phyloP scores from a whole-genome alignment of 2,329 filamentous ascomycete species.

The Scytalidium lignicola region DNA sequence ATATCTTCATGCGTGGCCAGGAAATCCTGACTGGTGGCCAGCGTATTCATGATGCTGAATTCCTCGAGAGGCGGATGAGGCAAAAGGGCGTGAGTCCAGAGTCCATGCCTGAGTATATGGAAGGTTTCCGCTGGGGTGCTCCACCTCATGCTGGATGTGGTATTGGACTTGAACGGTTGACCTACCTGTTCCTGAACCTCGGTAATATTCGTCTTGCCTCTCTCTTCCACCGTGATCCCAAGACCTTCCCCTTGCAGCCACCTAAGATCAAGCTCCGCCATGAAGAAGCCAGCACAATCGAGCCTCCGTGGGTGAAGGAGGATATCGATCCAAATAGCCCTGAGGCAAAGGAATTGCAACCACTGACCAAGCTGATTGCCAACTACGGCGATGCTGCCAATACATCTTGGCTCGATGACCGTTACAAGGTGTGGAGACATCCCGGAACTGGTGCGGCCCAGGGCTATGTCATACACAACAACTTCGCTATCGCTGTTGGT shows the following conservation, averaged over 20 bases:
- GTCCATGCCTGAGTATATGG: conserved; percentile 87
- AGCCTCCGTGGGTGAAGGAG: conserved; percentile 54
- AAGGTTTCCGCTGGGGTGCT: conserved; percentile 81
- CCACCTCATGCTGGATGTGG: conserved; percentile 88
- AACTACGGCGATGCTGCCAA: conserved; percentile 95
- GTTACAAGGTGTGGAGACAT: conserved; percentile 85
- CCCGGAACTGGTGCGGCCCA: conserved; percentile 73
- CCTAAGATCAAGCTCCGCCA: conserved; percentile 65
- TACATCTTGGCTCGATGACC: conserved; percentile 87
- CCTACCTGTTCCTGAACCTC: conserved; percentile 80
- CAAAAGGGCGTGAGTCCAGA: conserved; percentile 69
- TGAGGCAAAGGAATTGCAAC: conserved; percentile 56
- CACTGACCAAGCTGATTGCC: conserved; percentile 81
- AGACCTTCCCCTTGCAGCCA: conserved; percentile 70
- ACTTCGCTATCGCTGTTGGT: conserved; percentile 79
- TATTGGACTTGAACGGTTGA: conserved; percentile 81
- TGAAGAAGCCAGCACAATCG: conserved; percentile 78
- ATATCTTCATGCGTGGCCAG: conserved; percentile 90
- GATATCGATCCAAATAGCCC: conserved; percentile 34
- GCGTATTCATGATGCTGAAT: conserved; percentile 76
- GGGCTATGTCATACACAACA: conserved; percentile 71
- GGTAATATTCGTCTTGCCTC: conserved; percentile 88
- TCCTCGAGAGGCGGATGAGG: conserved; percentile 74
- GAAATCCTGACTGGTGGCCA: conserved; percentile 91
- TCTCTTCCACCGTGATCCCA: conserved; percentile 82